Base-by-base conservation (phyloP, 2,329 filamentous ascomycete species). In the Nannizzia gypsea region DNA sequence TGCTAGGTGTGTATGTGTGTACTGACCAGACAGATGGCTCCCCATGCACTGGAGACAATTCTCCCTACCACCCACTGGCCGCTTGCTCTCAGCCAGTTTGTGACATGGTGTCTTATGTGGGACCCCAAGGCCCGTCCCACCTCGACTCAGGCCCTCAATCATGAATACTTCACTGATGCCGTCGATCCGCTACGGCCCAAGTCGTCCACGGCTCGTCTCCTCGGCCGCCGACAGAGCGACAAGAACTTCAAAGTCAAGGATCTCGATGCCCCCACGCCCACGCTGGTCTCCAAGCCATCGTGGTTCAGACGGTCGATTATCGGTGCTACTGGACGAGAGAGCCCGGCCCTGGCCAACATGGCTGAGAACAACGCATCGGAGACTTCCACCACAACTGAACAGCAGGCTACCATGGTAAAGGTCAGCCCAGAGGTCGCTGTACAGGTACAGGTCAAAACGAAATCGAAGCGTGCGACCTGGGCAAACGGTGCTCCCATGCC, bases 41-140 rank as follows among this genome's bases (percentile, higher is more conserved):
- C 93, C 57, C 93, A 97, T 73, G 84, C 92, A 17, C 90, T 99
- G 83, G 92, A 97, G 67, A 95, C 90, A 3, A 93, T 97, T 65
- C 80, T 99, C 6, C 90, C 90, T 70, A 73, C 88, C 26, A 90
- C 93, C 15, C 89, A 96, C 69, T 99, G 93, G 93, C 93, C 93
- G 4, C 77, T 86, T 1, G 87, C 90, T 20, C 80, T 99, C 59
- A 88, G 87, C 68, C 84, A 95, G 61, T 97, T 99, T 69, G 93
- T 99, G 61, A 99, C 93, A 15, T 96, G 90, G 90, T 99, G 93
- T 74, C 76, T 99, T 65, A 93, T 97, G 88, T 99, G 93, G 93
- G 93, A 99, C 73, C 93, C 93, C 9, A 95, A 91, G 77, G 85
- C 79, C 69, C 83, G 93, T 62, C 93, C 93, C 50, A 97, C 91